Evolutionary conservation across 2,329 filamentous ascomycete genomes (phyloP).

Genomic region (Colletotrichum sp.): DNA sequence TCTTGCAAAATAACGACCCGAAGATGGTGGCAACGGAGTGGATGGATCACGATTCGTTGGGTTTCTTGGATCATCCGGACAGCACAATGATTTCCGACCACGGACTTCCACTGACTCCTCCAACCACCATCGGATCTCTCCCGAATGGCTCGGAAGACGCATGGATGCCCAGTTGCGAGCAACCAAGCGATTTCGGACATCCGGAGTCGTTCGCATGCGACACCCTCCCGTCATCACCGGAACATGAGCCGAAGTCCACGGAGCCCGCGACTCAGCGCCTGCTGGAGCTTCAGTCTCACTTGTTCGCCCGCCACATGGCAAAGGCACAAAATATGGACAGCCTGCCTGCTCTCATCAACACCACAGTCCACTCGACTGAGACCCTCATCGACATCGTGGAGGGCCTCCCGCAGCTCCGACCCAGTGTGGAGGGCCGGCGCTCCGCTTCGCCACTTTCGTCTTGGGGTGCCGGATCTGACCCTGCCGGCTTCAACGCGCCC

Average conservation of each 20-base stretch:
- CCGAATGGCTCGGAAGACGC: not conserved
- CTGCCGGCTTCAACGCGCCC: not conserved
- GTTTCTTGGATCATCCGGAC: conserved; percentile 1
- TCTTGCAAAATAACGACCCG: not conserved
- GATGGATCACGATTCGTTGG: conserved; percentile 2
- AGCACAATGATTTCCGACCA: not conserved
- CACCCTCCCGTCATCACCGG: not conserved
- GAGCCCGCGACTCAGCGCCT: conserved; percentile 1
- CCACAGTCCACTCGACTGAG: conserved; percentile 5
- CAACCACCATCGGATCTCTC: conserved; percentile 2
- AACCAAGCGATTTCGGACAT: not conserved
- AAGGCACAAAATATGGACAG: not conserved
- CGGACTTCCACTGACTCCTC: not conserved
- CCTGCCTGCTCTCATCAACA: not conserved
- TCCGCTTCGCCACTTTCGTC: not conserved
- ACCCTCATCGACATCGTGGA: conserved; percentile 11
- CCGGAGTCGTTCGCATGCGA: not conserved
- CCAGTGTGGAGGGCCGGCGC: not conserved
- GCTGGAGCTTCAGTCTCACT: not conserved
- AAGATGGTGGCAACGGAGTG: conserved; percentile 1
- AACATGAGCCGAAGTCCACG: not conserved
- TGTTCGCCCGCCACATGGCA: not conserved
- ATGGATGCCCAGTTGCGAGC: conserved; percentile 1
- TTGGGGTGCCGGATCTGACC: not conserved
- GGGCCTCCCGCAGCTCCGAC: not conserved